Evolutionary conservation across 352 stramenopile genomes (phyloP), one percentile per base, ranked within the genome.

Genomic region (Thalassiosira livingstoniorum): DNA sequence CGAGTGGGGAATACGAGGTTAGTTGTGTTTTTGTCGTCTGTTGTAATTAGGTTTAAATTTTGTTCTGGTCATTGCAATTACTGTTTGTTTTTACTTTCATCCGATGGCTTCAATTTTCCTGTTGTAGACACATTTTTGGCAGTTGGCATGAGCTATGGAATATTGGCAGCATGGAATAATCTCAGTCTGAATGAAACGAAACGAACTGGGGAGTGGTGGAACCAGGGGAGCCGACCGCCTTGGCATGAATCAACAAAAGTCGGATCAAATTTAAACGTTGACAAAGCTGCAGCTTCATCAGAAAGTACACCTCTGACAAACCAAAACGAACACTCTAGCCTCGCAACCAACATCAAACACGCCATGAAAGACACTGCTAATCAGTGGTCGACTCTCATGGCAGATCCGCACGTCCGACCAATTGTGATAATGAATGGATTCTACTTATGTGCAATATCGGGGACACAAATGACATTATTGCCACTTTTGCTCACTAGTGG

Each of bases 351-450:
- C 13, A 78, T 93, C 1, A n/a, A 18, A 35, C 53, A 87, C 23
- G 82, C 90, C 13, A 64, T 89, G 31, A 69, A 86, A 21, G 74
- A 90, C 39, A 92, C 90, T 21, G 47, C 91, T 0, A 73, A 79
- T 25, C 90, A 95, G 78, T 95, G 91, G 92, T 64, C 74, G 27
- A 88, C 82, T 2, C 73, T 95, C 2, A 61, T 94, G 15, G 64
- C 67, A 15, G 60, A 93, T 71, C 13, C 39, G n/a, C 60, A 70
- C 10, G 63, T 93, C 32, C 82, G 87, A 71, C 92, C 87, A 39
- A 78, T 93, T 15, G 85, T 91, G n/a, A 90, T 94, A 13, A 92
- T 94, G 72, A 96, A 96, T 81, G 83, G 78, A 18, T 90, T 93
- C 51, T 96, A 96, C 67, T 92, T 92, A 85, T 61, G 92, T 21